Base-by-base conservation (phyloP, 139 green algal genomes). In the Penium margaritaceum region DNA sequence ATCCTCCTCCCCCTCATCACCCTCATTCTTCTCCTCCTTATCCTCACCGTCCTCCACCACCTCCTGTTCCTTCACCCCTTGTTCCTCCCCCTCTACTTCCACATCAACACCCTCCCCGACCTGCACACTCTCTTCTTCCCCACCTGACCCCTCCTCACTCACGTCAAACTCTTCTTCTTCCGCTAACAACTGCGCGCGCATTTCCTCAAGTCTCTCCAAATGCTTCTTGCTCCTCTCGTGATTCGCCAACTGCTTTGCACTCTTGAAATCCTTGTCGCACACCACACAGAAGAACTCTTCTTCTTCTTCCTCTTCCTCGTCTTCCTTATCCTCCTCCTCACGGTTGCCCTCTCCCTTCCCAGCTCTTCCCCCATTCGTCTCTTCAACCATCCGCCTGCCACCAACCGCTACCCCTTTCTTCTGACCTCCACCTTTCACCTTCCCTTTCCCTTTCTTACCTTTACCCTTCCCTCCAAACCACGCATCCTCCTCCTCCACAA, bases 201-300 rank as follows among this genome's bases (percentile, higher is more conserved):
- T 12, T 27, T 71, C 47, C 34, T 53, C 53, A 51, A 88, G 36
- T 30, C 82, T 68, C 53, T 92, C 84, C 65, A 65, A 30, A 70
- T 96, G 90, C 74, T 93, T 91, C 76, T 88, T 90, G 30, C 84
- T 91, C 46, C 81, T 88, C 73, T 96, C 86, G 78, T 97, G 92
- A 70, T 96, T 96, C 36, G 71, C 58, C 17, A 92, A 76, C 51
- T 91, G 86, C 62, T 88, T 87, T 24, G 86, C 87, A 37, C 79
- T 91, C 72, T 89, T 91, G 81, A 96, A 97, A 14, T 74, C 69
- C 84, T 97, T 97, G 41, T 95, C 87, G 81, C 92, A 97, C 9
- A 89, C 85, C 3, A 93, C 69, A 67, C 92, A 97, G 77, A 89
- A 91, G 47, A 85, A 84, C 57, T 87, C 79, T 36, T 89, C 77